Evolutionary conservation across 371 early-diverging fungal genomes (phyloP), one percentile per base, ranked within the genome.

Genomic region (Phascolomyces articulosus): DNA sequence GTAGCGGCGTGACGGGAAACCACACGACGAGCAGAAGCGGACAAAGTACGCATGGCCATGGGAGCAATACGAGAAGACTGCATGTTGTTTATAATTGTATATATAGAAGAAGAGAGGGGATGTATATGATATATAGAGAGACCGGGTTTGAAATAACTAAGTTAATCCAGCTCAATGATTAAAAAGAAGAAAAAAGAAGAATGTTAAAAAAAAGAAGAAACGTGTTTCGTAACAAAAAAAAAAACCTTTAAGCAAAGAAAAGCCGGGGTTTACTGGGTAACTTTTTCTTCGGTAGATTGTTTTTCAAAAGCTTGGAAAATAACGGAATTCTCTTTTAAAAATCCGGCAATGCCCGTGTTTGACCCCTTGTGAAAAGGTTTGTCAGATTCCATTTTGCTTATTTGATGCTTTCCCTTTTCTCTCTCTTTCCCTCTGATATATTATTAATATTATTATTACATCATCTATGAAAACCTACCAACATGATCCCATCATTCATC

Each of bases 21-120:
- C n/a, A 53, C 55, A 28, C 64, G 63, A 13, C 64, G 65, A 49
- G 65, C 44, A 40, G 65, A 59, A 59, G 53, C 54, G 15, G 62
- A 56, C 24, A 65, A 41, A 1, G 64, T 21, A 26, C 64, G 64
- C 31, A 64, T 51, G 13, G 63, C 60, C 20, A 26, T 23, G 27
- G 48, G 62, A 21, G 62, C 65, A 54, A 65, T 53, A 59, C 65
- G 65, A 40, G 65, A 54, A 24, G 60, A 60, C 55, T 65, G 65
- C 65, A 65, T 65, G 29, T 23, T 60, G 54, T 18, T 48, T 44
- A n/a, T n/a, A n/a, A n/a, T n/a, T 55, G 31, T 21, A 24, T 26
- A 61, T 51, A 31, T 23, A n/a, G 27, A 55, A 29, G 57, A 38
- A 47, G 58, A 56, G 31, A 48, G 58, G 55, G 44, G 31, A 48